Base-by-base conservation (phyloP, 2,329 filamentous ascomycete genomes). In the Hymenotorrendiella dingleyae region DNA sequence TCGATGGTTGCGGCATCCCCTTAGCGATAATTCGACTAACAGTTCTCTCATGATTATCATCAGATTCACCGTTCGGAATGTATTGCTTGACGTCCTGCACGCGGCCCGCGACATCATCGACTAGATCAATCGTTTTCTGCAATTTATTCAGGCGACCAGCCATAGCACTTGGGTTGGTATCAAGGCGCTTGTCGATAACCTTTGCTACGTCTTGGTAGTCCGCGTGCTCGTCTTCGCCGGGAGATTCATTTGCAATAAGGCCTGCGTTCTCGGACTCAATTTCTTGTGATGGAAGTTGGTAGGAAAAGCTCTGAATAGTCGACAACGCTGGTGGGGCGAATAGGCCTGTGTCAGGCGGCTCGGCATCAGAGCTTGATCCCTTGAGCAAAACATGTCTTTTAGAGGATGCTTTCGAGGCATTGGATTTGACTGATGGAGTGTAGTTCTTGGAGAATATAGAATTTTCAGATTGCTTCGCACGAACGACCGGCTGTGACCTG, bases 321-420 rank as follows among this genome's bases (percentile, higher is more conserved):
- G 54, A 47, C 16, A 59, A 33, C 3, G 55, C 36, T 10, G 56
- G 51, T 32, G 52, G 52, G 12, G 54, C 34, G 32, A 55, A 54
- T 14, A 58, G 32, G 12, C 50, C 51, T 7, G 34, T 49, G 24
- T 59, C 56, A 20, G 54, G 16, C 11, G 51, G 47, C 23, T 49
- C 43, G 11, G 16, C 24, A 17, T 49, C 36, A 4, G 52, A 37
- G 10, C 53, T 26, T 6, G 54, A 52, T 11, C 56, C 34, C 24
- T 56, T 57, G 22, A 61, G 46, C 20, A 60, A 50, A 16, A 45
- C 50, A 41, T 59, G 57, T 9, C 54, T 47, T 35, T 40, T 40
- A n/a, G 38, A 34, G 16, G 54, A 56, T 19, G 37, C 42, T 45
- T 43, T 54, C 7, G 58, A 59, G 10, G 46, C 47, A 16, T 35